Base-by-base conservation (phyloP, 2,329 filamentous ascomycete genomes). In the Furcasterigmium sp. region DNA sequence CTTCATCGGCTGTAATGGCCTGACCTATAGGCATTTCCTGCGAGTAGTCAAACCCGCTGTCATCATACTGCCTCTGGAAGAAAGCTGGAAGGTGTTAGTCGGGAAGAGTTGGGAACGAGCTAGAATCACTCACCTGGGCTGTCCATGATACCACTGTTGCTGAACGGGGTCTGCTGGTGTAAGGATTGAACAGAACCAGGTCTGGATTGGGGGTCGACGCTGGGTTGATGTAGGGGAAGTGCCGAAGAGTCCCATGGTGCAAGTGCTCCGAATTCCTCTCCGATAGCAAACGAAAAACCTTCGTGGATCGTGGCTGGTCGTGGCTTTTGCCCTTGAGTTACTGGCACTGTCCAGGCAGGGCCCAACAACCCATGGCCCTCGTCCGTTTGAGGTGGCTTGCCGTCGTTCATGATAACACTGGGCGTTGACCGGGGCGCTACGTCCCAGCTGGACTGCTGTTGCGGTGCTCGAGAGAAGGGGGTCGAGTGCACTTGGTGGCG, bases 1-100 rank as follows among this genome's bases (percentile, higher is more conserved):
- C 72, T 49, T 84, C 80, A 50, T 84, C 80, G 5, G 76, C 70
- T 6, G 78, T 78, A 58, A 76, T 82, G 7, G 78, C 77, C 55
- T 82, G 79, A 39, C 78, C 78, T 51, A 84, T 81, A 51, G 63
- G 60, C 67, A 80, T 83, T 11, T 68, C 61, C 30, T 82, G 78
- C 41, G 82, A 58, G 37, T 63, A 64, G 18, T 76, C 71, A 39
- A 82, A 65, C 26, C 81, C 78, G 38, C 79, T 63, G 42, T 62
- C 69, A 42, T 81, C 78, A 40, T 80, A 77, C 14, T 74, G 62
- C 57, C 82, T 82, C 29, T 75, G 67, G 39, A 66, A 64, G 78
- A 78, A 68, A 36, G 35, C 42, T 48, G 46, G 30, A 8, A 5
- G 18, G n/a, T 11, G 26, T 48, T 45, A 50, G 46, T 29, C 40